Conservation (phyloP, 2,329 filamentous ascomycete species). For the Paecilomyces dactylethromorphus region DNA sequence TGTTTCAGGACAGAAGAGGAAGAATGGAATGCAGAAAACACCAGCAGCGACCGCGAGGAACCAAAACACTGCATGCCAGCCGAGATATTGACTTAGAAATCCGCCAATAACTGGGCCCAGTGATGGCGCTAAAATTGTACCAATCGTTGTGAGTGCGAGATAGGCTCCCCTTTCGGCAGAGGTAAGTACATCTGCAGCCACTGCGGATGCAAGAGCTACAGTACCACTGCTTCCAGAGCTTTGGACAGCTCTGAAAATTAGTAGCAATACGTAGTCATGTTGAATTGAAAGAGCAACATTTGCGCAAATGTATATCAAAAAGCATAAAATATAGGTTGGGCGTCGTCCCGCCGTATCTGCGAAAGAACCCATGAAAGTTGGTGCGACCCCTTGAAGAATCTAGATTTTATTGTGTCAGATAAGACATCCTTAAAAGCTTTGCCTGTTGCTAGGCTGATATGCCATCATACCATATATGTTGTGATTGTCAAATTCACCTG, state of each 20-base stretch:
- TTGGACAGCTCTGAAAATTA: conserved; percentile 37
- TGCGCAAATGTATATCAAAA: conserved; percentile 35
- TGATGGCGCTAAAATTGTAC: conserved; percentile 37
- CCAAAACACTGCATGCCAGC: conserved; percentile 50
- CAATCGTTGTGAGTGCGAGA: conserved; percentile 30
- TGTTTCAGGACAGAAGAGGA: conserved; percentile 30
- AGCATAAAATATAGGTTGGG: conserved; percentile 42
- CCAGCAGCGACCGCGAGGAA: conserved; percentile 41
- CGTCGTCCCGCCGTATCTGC: conserved; percentile 43
- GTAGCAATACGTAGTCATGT: conserved; percentile 28
- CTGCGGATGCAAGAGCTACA: conserved; percentile 33
- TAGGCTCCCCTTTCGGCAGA: conserved; percentile 35
- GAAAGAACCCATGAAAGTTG: conserved; percentile 41
- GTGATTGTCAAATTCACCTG: conserved; percentile 27
- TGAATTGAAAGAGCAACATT: conserved; percentile 37
- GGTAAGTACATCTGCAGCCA: conserved; percentile 36
- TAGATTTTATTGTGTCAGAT: conserved; percentile 3
- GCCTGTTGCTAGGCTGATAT: neutral
- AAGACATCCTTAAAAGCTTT: neutral
- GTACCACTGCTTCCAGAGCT: conserved; percentile 37
- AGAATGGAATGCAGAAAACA: conserved; percentile 15
- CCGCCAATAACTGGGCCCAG: conserved; percentile 48
- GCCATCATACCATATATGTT: conserved; percentile 22
- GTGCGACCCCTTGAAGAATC: conserved; percentile 47
- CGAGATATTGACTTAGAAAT: conserved; percentile 39